Conservation (phyloP, 805 yeast genomes). For the Metschnikowia orientalis region DNA sequence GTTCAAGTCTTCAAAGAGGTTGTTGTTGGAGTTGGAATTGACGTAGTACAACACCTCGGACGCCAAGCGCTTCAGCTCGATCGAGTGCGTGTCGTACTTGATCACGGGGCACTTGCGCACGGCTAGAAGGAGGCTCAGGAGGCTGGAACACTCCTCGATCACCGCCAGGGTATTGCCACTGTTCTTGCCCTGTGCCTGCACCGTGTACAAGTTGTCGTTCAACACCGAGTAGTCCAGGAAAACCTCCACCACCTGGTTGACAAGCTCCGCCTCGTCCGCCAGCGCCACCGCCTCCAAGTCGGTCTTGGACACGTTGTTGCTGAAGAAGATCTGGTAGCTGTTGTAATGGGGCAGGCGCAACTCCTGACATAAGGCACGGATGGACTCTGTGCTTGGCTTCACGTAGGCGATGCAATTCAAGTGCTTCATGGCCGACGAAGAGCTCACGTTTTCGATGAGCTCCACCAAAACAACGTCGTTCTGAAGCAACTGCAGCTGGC, state of each 20-base stretch:
- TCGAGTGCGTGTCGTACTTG: constrained; percentile 69
- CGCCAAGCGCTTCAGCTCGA: constrained; percentile 61
- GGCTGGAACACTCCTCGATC: constrained; percentile 32
- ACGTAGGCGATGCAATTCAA: constrained; percentile 76
- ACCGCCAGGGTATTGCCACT: constrained; percentile 23
- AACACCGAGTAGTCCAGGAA: constrained; percentile 80
- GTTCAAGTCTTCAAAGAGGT: constrained; percentile 62
- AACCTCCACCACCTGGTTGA: constrained; percentile 71
- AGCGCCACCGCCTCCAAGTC: constrained; percentile 86
- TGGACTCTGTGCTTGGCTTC: constrained; percentile 64
- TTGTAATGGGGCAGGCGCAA: constrained; percentile 74
- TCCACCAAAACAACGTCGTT: constrained; percentile 85
- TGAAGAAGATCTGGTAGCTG: constrained; percentile 72
- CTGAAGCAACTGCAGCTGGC: constrained; percentile 79
- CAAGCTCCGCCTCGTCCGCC: constrained; percentile 80
- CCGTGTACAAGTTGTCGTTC: constrained; percentile 58
- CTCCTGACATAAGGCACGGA: constrained; percentile 60
- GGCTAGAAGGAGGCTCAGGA: constrained; percentile 61
- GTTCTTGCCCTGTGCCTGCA: constrained; percentile 36
- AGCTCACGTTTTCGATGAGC: constrained; percentile 49
- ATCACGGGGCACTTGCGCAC: constrained; percentile 75
- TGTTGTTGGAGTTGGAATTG: constrained; percentile 48
- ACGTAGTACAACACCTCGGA: constrained; percentile 58
- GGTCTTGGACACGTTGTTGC: constrained; percentile 67
- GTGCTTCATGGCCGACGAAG: constrained; percentile 59